Base-by-base conservation (phyloP, 495 filamentous ascomycete species). In the Podospora pseudopauciseta region DNA sequence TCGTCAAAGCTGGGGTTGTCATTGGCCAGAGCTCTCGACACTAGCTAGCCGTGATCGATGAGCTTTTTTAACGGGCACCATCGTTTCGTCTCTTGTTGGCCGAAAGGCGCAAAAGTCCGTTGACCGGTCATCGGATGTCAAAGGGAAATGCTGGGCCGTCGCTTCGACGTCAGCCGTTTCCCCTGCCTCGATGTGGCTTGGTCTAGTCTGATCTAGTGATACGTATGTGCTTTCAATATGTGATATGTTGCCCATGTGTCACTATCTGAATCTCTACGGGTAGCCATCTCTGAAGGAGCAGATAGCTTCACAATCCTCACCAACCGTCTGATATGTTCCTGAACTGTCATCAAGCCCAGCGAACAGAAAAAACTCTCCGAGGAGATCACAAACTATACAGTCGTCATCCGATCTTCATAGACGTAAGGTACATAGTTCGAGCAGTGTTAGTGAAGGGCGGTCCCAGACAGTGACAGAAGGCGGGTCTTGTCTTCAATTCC, bases 91-190 rank as follows among this genome's bases (percentile, higher is more conserved):
- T 57, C n/a, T 19, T 58, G 55, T 58, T 26, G 55, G 55, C 44
- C 55, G 57, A 70, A 70, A 70, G 69, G 69, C 69, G 69, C 30
- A 28, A 3, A 61, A 32, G 34, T 27, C 65, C 39, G 49, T 28
- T 28, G 65, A 44, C 61, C 68, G 61, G 57, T 62, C 44, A 65
- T 70, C 65, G 69, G 65, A 65, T 49, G 61, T 27, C 60, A 67
- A 34, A 58, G 49, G 32, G 39, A 49, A 49, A 49, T 49, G 2
- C 13, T 49, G 39, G 39, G 39, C 39, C 39, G 15, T 49, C 39
- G 39, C 39, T 49, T 49, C 39, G 11, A 49, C 39, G 39, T 49
- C 39, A 49, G 59, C 16, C 30, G 59, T 18, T 11, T 61, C 3
- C 19, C 59, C 30, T 28, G 16, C 16, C 59, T 20, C 59, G 13